Percentiles rank a stretch among this genome's conserved stretches.
Conservation (phyloP, 2,329 filamentous ascomycete genomes). For the Botrytis paeoniae region DNA sequence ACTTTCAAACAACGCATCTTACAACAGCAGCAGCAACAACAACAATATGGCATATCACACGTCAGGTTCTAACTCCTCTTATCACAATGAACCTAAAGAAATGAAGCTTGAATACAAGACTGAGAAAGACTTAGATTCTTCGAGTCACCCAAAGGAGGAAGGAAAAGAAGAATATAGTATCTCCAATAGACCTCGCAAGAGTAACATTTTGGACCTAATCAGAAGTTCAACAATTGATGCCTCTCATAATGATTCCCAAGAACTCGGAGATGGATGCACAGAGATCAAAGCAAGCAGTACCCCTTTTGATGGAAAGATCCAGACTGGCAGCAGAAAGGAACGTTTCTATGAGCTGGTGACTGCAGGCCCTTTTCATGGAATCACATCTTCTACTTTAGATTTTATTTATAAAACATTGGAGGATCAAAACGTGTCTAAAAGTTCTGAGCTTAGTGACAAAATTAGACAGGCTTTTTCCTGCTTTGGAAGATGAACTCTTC, state of each 20-base stretch:
- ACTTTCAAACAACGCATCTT: background rate
- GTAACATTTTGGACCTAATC: background rate
- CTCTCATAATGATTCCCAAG: background rate
- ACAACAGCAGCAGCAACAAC: background rate
- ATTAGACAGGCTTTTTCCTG: background rate
- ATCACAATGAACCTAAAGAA: background rate
- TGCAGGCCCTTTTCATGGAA: background rate
- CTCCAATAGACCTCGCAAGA: background rate
- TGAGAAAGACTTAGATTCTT: background rate
- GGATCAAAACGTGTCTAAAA: background rate
- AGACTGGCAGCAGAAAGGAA: background rate
- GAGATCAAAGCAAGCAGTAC: background rate
- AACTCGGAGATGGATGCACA: background rate
- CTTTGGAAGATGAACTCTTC: background rate
- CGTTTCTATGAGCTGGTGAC: background rate
- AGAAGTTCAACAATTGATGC: background rate
- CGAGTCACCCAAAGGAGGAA: background rate
- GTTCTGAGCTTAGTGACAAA: background rate
- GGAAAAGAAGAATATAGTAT: background rate
- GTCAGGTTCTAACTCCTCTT: background rate
- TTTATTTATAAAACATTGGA: background rate
- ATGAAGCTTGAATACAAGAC: background rate
- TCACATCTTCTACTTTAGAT: background rate
- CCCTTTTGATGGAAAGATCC: background rate
- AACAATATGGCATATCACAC: background rate